Evolutionary conservation across 2,329 filamentous ascomycete species (phyloP).

Genomic region (Fusarium chaquense): DNA sequence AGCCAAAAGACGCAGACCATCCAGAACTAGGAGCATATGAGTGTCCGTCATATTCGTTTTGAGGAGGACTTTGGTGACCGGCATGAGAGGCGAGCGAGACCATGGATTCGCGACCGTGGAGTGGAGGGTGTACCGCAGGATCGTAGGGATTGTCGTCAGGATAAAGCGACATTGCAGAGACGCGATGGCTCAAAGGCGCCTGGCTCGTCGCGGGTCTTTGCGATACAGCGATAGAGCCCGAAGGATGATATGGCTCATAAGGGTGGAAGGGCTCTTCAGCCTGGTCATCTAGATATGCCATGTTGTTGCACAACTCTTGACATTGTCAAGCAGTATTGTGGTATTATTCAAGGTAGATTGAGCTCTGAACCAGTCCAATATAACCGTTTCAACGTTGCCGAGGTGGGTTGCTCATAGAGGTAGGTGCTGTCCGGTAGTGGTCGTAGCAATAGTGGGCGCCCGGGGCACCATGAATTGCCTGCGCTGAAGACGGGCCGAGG

Average conservation of each 20-base stretch:
- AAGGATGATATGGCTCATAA: slow-evolving; percentile 37
- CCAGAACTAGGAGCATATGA: slow-evolving; percentile 39
- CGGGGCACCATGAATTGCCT: slow-evolving; percentile 24
- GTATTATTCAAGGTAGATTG: not conserved
- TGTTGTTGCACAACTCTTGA: slow-evolving; percentile 40
- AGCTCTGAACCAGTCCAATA: not conserved
- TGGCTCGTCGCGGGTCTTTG: slow-evolving; percentile 24
- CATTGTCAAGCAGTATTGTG: slow-evolving; percentile 40
- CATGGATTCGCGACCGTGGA: slow-evolving; percentile 55
- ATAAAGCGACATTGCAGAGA: slow-evolving; percentile 53
- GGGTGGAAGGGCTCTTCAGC: slow-evolving; percentile 47
- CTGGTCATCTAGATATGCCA: slow-evolving; percentile 50
- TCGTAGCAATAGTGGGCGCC: slow-evolving; percentile 11
- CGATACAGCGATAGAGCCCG: slow-evolving; percentile 9
- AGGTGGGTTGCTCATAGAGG: slow-evolving; percentile 9
- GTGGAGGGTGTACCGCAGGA: slow-evolving; percentile 33
- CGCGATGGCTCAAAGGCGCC: slow-evolving; percentile 48
- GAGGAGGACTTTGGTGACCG: slow-evolving; percentile 32
- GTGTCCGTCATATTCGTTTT: slow-evolving; percentile 34
- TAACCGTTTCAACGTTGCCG: slow-evolving; percentile 14
- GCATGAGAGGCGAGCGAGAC: slow-evolving; percentile 55
- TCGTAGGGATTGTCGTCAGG: slow-evolving; percentile 49
- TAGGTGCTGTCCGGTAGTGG: slow-evolving; percentile 18
- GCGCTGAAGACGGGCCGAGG: slow-evolving; percentile 5
- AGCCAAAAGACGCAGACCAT: slow-evolving; percentile 50